Base-by-base conservation (phyloP, 148 eudicot species). In the Rhododendron williamsianum region DNA sequence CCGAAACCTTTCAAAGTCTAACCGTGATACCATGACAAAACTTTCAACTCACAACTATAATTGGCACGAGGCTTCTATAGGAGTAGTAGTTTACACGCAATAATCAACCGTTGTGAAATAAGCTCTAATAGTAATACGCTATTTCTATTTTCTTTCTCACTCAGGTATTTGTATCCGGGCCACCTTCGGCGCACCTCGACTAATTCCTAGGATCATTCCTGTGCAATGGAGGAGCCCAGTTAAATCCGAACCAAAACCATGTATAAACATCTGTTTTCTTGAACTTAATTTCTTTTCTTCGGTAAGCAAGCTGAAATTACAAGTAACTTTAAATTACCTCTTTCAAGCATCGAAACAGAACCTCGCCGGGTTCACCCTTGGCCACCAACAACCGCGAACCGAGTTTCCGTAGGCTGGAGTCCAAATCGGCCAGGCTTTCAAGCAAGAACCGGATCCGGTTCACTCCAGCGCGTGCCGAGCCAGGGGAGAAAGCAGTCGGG, bases 391-490 rank as follows among this genome's bases (percentile, higher is more conserved):
- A 90, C 92, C 90, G 88, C 1, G 98, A 94, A 4, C 98, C 97
- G 18, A 93, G 71, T 43, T 83, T 88, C 87, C 82, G 84, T 35
- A 96, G 90, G 78, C 63, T 90, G 15, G 41, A 73, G 82, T 96
- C 98, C 52, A 96, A 89, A 81, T 96, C 98, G 86, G 46, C 83
- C 67, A 96, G 89, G 84, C 98, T 92, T 86, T 96, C 95, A 13
- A 94, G 89, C 93, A 96, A 85, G 88, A 96, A 96, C 90, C 88
- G 85, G 48, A 96, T 93, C 83, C 98, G 91, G 84, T 94, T 96
- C 88, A 94, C 72, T 48, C 98, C 98, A 2, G 98, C 93, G 18
- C 88, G 90, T 3, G 83, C 25, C 33, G 98, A 95, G 1, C 96
- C 98, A 35, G 90, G 89, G 0, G 96, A 92, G 78, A 89, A 91